Conservation (phyloP, 106 monocot genomes). For the Platanthera zijinensis region DNA sequence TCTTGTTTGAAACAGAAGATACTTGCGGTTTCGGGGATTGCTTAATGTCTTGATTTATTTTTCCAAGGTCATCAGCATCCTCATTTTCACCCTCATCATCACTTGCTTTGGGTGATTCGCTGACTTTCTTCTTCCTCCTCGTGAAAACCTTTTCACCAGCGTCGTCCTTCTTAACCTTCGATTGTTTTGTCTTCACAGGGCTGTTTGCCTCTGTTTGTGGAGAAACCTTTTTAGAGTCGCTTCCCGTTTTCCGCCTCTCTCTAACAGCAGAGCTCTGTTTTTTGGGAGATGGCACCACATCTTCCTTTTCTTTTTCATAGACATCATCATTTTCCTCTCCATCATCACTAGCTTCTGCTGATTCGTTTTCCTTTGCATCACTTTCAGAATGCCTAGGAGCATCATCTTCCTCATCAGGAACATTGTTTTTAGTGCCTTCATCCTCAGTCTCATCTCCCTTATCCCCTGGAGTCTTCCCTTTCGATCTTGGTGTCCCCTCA, state of each 20-base stretch:
- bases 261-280: neutral
- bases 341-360: slow-evolving; percentile 19
- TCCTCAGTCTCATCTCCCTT: slow-evolving; percentile 26
- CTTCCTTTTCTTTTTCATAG: slow-evolving; percentile 7
- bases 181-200: slow-evolving; percentile 2
- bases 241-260: slow-evolving; percentile 5
- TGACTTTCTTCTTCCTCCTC: slow-evolving; percentile 3
- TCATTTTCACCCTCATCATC: neutral
- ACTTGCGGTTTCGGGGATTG: neutral
- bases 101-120: slow-evolving; percentile 6
- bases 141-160: neutral
- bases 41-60: neutral
- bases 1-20: neutral
- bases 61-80: neutral
- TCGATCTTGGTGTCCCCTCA: slow-evolving; percentile 7
- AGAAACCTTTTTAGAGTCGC: slow-evolving; percentile 9
- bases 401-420: slow-evolving; percentile 24
- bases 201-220: slow-evolving; percentile 7
- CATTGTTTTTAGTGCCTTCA: slow-evolving; percentile 23
- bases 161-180: neutral
- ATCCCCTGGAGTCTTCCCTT: slow-evolving; percentile 13
- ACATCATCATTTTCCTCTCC: slow-evolving; percentile 21
- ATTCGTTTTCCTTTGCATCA: slow-evolving; percentile 17
- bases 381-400: slow-evolving; percentile 18
- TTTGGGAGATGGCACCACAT: neutral